Conservation (phyloP, 1,139 yeast species). For the Protomyces gravidus region DNA sequence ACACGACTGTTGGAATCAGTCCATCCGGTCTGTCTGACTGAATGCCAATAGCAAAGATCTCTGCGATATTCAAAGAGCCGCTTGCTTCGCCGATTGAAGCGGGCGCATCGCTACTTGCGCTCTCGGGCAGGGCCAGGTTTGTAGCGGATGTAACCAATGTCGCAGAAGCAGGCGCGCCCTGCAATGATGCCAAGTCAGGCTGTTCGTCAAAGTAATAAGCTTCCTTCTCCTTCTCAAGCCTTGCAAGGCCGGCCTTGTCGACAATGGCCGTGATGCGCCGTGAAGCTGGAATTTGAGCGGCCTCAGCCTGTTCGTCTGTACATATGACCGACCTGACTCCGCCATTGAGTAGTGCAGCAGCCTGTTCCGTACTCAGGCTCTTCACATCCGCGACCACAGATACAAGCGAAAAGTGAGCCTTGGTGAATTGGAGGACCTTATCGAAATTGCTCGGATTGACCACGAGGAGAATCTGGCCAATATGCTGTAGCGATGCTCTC, state of each 20-base stretch:
- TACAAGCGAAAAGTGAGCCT: slow-evolving; percentile 16
- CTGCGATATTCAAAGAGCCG: neutral
- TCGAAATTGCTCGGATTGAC: slow-evolving; percentile 2
- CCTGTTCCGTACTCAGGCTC: slow-evolving; percentile 6
- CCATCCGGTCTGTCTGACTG: slow-evolving; percentile 84
- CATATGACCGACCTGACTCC: slow-evolving; percentile 11
- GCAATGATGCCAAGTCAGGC: neutral
- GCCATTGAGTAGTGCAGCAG: slow-evolving; percentile 4
- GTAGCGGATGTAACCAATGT: slow-evolving; percentile 18
- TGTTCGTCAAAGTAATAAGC: neutral
- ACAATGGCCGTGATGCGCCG: slow-evolving; percentile 4
- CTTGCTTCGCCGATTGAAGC: neutral
- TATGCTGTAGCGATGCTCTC: slow-evolving; percentile 16
- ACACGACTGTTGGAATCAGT: slow-evolving; percentile 76
- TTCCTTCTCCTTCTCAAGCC: slow-evolving; percentile 2
- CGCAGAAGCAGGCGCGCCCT: slow-evolving; percentile 6
- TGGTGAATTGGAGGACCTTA: slow-evolving; percentile 1
- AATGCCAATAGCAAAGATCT: slow-evolving; percentile 8
- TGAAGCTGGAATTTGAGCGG: neutral
- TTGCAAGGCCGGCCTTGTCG: neutral
- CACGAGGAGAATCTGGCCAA: slow-evolving; percentile 13
- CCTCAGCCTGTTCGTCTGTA: neutral
- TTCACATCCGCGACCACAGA: slow-evolving; percentile 18
- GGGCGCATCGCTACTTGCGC: neutral
- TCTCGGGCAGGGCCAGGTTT: slow-evolving; percentile 6